Evolutionary conservation across 208 protist species (phyloP).

Genomic region (Trichomonas gallinae): DNA sequence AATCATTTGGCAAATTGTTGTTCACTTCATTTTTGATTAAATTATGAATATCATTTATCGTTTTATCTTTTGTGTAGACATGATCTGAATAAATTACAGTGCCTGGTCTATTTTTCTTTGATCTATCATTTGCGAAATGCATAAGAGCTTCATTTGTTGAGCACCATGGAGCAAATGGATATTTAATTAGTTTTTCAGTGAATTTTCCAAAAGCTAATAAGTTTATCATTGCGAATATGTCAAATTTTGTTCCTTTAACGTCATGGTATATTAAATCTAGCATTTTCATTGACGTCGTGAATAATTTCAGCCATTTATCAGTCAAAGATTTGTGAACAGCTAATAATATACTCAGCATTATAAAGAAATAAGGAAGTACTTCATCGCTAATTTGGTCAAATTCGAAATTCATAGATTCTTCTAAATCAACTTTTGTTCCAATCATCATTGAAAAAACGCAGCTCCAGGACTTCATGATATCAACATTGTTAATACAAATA

Average conservation of each 20-base stretch:
- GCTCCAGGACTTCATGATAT: not conserved
- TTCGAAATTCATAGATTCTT: not conserved
- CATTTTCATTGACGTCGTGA: not conserved
- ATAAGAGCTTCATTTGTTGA: not conserved
- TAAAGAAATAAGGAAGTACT: not conserved
- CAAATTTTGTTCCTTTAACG: not conserved
- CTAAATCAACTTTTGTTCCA: not conserved
- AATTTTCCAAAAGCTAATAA: not conserved
- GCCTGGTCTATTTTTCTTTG: not conserved
- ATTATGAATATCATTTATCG: not conserved
- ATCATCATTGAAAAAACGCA: not conserved
- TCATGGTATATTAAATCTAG: not conserved
- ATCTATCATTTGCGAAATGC: not conserved
- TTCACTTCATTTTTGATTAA: not conserved
- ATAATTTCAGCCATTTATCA: not conserved
- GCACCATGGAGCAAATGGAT: not conserved
- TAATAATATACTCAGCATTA: not conserved
- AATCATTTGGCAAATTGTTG: not conserved
- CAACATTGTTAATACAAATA: not conserved
- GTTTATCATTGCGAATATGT: not conserved
- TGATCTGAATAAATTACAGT: not conserved
- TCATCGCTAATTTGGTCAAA: not conserved
- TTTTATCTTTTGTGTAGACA: not conserved
- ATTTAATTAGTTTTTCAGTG: not conserved
- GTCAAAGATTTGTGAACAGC: not conserved